Conservation (phyloP, 768 basidiomycete genomes). For the Phanerodontia chrysosporium region DNA sequence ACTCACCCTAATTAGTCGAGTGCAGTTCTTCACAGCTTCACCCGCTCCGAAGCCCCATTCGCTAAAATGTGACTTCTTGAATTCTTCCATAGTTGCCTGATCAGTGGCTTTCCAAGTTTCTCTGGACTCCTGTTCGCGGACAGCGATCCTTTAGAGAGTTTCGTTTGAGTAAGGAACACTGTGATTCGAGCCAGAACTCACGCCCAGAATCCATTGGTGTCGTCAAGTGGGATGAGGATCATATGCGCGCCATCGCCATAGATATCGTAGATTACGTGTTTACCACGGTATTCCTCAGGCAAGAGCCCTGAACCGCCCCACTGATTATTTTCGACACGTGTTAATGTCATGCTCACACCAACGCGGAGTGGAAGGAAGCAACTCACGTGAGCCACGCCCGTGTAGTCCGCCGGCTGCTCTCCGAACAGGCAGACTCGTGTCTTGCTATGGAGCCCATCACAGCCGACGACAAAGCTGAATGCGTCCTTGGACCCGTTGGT, state of each 20-base stretch:
- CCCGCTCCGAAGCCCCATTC: constrained; percentile 24
- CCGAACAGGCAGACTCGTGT: constrained; percentile 24
- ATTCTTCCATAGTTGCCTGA: not conserved
- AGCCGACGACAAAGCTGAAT: constrained; percentile 38
- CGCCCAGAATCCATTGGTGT: constrained; percentile 14
- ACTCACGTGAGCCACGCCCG: not conserved
- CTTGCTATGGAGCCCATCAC: constrained; percentile 41
- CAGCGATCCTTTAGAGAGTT: constrained; percentile 25
- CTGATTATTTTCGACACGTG: no score
- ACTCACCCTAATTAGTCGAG: constrained; percentile 27
- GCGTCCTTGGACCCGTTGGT: constrained; percentile 31
- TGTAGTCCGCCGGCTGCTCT: not conserved
- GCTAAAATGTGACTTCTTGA: constrained; percentile 18
- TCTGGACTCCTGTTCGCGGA: constrained; percentile 32
- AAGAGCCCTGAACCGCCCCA: not conserved
- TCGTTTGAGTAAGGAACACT: not conserved
- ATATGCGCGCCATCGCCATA: constrained; percentile 35
- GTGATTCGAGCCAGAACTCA: not conserved
- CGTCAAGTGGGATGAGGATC: constrained; percentile 31
- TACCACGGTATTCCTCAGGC: constrained; percentile 18
- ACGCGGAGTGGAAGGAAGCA: no score
- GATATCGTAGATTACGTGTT: constrained; percentile 25
- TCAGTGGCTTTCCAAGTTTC: constrained; percentile 40
- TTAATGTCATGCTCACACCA: no score
- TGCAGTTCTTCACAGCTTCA: constrained; percentile 21